Evolutionary conservation across 768 basidiomycete species (phyloP).

Genomic region (Collybia nuda): DNA sequence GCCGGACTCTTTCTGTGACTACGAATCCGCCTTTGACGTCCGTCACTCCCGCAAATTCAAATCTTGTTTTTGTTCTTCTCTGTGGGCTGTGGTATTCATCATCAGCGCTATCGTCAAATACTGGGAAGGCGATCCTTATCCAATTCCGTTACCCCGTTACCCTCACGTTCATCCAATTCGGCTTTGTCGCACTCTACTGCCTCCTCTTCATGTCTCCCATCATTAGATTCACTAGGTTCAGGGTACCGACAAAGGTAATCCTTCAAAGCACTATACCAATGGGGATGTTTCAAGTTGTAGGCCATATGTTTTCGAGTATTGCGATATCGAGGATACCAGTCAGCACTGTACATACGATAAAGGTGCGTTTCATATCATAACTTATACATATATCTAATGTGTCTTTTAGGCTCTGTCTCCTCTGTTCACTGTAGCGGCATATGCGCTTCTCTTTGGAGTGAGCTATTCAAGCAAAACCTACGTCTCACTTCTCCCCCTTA

Average conservation of each 20-base stretch:
- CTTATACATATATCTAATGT: neutral
- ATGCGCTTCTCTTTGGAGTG: conserved; percentile 90
- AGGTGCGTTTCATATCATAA: conserved; percentile 53
- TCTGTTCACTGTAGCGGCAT: conserved; percentile 94
- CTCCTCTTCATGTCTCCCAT: conserved; percentile 79
- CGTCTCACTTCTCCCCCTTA: conserved; percentile 90
- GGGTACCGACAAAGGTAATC: conserved; percentile 71
- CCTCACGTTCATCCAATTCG: conserved; percentile 97
- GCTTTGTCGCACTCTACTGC: conserved; percentile 88
- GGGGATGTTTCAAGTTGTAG: conserved; percentile 97
- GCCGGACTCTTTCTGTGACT: conserved; percentile 21
- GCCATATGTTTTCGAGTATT: conserved; percentile 97
- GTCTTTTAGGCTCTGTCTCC: conserved; percentile 86
- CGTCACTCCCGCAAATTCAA: conserved; percentile 29
- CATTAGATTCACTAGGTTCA: conserved; percentile 65
- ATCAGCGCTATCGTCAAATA: conserved; percentile 93
- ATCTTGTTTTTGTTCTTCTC: conserved; percentile 65
- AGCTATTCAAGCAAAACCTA: conserved; percentile 93
- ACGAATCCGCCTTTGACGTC: conserved; percentile 30
- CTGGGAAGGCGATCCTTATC: conserved; percentile 92
- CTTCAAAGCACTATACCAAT: conserved; percentile 84
- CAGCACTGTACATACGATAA: conserved; percentile 98
- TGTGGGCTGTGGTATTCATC: conserved; percentile 93
- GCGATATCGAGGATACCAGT: conserved; percentile 96
- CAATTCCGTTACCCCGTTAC: conserved; percentile 95